These are phyloP conservation scores for Wickerhamiella brachini DNA, from an alignment of 805 yeast genomes.

Conservation along the genomic window DNA sequence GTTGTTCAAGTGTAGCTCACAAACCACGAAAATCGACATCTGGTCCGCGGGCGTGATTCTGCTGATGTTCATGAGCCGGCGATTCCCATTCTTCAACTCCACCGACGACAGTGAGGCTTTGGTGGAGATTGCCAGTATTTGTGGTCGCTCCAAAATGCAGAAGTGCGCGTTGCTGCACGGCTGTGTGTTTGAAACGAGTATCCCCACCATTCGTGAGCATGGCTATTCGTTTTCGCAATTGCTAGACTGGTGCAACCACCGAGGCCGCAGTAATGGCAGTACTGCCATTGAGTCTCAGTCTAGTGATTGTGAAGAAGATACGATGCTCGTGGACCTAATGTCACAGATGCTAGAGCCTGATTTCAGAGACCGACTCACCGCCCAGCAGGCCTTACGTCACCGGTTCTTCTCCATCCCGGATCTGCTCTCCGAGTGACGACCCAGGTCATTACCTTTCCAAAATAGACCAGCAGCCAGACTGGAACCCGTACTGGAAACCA, in stretches of 20 bases:
- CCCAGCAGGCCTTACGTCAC: slow-evolving; percentile 46
- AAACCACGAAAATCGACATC: slow-evolving; percentile 66
- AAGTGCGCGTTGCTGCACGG: slow-evolving; percentile 80
- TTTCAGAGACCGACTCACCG: slow-evolving; percentile 53
- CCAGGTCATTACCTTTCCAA: too few relatives aligned
- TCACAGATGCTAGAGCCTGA: slow-evolving; percentile 53
- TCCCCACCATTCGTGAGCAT: slow-evolving; percentile 36
- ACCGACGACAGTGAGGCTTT: slow-evolving; percentile 88
- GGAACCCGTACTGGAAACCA: too few relatives aligned
- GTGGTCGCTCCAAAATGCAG: slow-evolving; percentile 61
- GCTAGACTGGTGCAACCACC: slow-evolving; percentile 23
- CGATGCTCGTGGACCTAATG: slow-evolving; percentile 13
- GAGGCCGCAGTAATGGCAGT: slow-evolving; percentile 1
- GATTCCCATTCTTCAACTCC: slow-evolving; percentile 90
- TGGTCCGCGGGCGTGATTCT: slow-evolving; percentile 92
- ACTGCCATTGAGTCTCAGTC: neutral
- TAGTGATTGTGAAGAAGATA: slow-evolving; percentile 1
- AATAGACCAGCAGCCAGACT: too few relatives aligned
- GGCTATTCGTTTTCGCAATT: slow-evolving; percentile 30
- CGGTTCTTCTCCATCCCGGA: slow-evolving; percentile 35
- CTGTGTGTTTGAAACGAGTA: slow-evolving; percentile 58
- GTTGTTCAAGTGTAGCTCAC: slow-evolving; percentile 70
- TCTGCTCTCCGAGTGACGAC: too few relatives aligned
- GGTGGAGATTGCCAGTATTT: slow-evolving; percentile 66
- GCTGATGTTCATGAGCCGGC: slow-evolving; percentile 56